These are phyloP conservation scores for Prunus mongolica DNA, from an alignment of 306 rosid genomes.

Conservation along the genomic window DNA sequence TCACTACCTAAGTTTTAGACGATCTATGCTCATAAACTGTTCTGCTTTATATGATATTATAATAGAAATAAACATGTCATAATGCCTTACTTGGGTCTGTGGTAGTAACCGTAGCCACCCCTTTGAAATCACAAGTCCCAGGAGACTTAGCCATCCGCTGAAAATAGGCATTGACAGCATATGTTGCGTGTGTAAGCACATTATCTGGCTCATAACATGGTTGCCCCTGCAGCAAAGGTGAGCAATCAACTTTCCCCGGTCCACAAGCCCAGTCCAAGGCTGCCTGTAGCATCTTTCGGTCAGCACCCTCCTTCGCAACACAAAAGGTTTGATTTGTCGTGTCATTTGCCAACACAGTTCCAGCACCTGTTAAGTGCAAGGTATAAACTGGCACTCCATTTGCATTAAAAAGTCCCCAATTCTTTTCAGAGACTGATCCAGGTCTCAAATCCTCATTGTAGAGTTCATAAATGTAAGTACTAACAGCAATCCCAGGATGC, in stretches of 20 bases:
- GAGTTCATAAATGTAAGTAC: slow-evolving; percentile 88
- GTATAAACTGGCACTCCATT: slow-evolving; percentile 70
- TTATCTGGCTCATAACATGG: slow-evolving; percentile 75
- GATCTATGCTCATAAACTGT: background rate
- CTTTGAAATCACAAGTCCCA: slow-evolving; percentile 93
- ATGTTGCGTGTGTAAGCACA: slow-evolving; percentile 70
- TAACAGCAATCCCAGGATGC: slow-evolving; percentile 83
- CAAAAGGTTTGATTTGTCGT: slow-evolving; percentile 92
- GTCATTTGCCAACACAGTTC: slow-evolving; percentile 72
- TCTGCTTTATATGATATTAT: background rate
- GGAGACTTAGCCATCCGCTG: slow-evolving; percentile 75
- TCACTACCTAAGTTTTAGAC: background rate
- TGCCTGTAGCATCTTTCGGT: slow-evolving; percentile 83
- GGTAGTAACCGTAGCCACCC: slow-evolving; percentile 80
- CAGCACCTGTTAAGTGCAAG: slow-evolving; percentile 82
- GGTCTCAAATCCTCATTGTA: slow-evolving; percentile 87
- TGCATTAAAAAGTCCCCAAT: slow-evolving; percentile 82
- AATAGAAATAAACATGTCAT: background rate
- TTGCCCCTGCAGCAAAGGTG: slow-evolving; percentile 77
- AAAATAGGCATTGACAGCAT: slow-evolving; percentile 84
- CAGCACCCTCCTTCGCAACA: slow-evolving; percentile 68
- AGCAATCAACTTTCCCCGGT: slow-evolving; percentile 90
- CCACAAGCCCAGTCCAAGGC: slow-evolving; percentile 99
- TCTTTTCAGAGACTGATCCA: slow-evolving; percentile 72
- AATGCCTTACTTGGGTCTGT: slow-evolving; percentile 77